A percentile compares a stretch with the other conserved stretches of the same genome.
Evolutionary conservation across 2,329 filamentous ascomycete species (phyloP).

Genomic region (Pezicula carpinea): DNA sequence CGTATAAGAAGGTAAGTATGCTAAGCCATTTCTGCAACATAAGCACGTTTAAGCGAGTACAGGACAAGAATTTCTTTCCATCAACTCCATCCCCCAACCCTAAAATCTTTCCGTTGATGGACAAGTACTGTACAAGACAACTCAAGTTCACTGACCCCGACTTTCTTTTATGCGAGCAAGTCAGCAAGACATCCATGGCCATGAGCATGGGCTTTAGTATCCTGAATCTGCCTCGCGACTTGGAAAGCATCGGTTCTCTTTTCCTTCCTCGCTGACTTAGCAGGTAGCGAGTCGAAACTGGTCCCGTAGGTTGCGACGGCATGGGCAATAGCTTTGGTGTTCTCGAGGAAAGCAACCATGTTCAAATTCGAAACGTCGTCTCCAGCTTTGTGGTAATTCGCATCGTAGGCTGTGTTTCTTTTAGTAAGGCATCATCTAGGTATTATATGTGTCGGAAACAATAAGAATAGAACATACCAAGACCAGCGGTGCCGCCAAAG

Average conservation of each 20-base stretch:
- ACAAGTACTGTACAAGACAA: too few relatives aligned
- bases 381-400: constrained; percentile 56
- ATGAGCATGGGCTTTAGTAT: neutral
- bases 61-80: too few relatives aligned
- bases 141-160: too few relatives aligned
- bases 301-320: constrained; percentile 12
- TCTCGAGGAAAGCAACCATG: constrained; percentile 53
- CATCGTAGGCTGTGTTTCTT: constrained; percentile 42
- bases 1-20: too few relatives aligned
- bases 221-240: neutral
- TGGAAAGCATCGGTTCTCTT: constrained; percentile 4
- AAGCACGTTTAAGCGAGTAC: too few relatives aligned
- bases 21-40: too few relatives aligned
- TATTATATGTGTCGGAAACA: neutral
- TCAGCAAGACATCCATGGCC: neutral
- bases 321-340: constrained; percentile 44
- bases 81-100: too few relatives aligned
- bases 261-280: neutral
- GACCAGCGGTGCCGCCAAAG: constrained; percentile 64
- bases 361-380: constrained; percentile 54
- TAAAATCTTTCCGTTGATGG: too few relatives aligned
- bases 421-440: too few relatives aligned
- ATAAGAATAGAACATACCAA: constrained; percentile 20
- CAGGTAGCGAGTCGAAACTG: constrained; percentile 7
- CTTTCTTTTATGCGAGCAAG: neutral